phyloP scores from a whole-genome alignment of 208 protist species.

The Leishmania tarentolae region DNA sequence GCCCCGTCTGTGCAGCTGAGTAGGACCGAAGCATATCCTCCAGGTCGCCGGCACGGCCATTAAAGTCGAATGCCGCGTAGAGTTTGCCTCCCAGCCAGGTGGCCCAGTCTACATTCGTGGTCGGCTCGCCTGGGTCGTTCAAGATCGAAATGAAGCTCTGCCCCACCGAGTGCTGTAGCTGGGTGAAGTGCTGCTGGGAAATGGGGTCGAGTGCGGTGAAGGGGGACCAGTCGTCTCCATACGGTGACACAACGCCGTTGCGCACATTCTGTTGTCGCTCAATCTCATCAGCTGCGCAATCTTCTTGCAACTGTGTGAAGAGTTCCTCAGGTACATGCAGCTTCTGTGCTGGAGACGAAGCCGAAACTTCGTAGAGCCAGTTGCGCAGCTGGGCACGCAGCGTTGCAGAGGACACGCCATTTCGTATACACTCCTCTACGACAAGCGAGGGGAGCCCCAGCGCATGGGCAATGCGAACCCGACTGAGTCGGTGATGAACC shows the following conservation, averaged over 20 bases:
- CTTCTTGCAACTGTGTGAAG: constrained; percentile 41
- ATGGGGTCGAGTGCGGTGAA: constrained; percentile 65
- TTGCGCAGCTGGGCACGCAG: constrained; percentile 62
- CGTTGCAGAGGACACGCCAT: constrained; percentile 59
- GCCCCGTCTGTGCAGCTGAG: constrained; percentile 23
- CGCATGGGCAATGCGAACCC: constrained; percentile 39
- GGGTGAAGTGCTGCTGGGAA: constrained; percentile 71
- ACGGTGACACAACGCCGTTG: constrained; percentile 5
- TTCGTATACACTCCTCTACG: constrained; percentile 79
- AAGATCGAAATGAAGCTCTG: constrained; percentile 92
- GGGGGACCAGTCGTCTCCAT: constrained; percentile 32
- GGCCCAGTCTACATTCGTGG: constrained; percentile 45
- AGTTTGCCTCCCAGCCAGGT: constrained; percentile 73
- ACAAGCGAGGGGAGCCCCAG: constrained; percentile 70
- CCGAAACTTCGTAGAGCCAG: constrained; percentile 57
- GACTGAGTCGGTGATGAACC: constrained; percentile 42
- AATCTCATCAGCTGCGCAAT: constrained; percentile 35
- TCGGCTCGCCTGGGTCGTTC: constrained; percentile 69
- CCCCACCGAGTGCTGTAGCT: constrained; percentile 73
- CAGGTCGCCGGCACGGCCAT: constrained; percentile 18
- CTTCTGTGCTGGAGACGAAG: constrained; percentile 7
- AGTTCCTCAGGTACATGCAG: constrained; percentile 42
- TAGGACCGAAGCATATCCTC: constrained; percentile 32
- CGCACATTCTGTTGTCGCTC: constrained; percentile 10
- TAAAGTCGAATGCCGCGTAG: constrained; percentile 72